Base-by-base conservation (phyloP, 208 protist genomes). In the Acanthamoeba healyi region DNA sequence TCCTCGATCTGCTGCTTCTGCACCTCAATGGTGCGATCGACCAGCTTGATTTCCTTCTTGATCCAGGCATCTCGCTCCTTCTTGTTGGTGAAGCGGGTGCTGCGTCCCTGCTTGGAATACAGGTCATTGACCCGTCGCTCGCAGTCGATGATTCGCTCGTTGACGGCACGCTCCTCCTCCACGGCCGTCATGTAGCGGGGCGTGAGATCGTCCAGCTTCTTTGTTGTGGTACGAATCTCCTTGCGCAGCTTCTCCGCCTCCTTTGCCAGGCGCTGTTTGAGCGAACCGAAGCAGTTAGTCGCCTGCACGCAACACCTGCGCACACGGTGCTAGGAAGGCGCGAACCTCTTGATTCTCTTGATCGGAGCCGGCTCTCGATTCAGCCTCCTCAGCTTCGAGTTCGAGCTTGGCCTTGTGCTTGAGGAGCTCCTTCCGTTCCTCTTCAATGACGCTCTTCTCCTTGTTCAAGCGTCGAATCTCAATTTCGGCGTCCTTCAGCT, bases 11-110 rank as follows among this genome's bases (percentile, higher is more conserved):
- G 90, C 22, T 97, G 4, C 95, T 91, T 36, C 97, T 94, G 63
- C 29, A 49, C 63, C 5, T 54, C 96, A 51, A 97, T 88, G 17
- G 96, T 87, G 44, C 97, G 94, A 46, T 98, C 97, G 24, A 96
- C 94, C 24, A 95, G 74, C 15, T 56, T 63, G 58, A 99, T 97
- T 95, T 99, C 98, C n/a, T 96, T 93, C 14, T 40, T 61, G 38
- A 99, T 87, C 97, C 97, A 99, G 46, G 77, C 91, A 95, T 99
- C 98, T 36, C 98, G 97, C 46, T 99, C 98, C 6, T 84, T 63
- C 70, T 98, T 97, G 86, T 86, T 98, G 90, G 97, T 97, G 95
- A 99, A 99, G 32, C 99, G 97, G n/a, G 97, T 97, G 42, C 95
- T 96, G 24, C 98, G 95, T 46, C 98, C 98, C 29, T 98, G 97